These are phyloP conservation scores for Fusarium brevicatenulatum DNA, from an alignment of 2,329 filamentous ascomycete species.

Conservation along the genomic window DNA sequence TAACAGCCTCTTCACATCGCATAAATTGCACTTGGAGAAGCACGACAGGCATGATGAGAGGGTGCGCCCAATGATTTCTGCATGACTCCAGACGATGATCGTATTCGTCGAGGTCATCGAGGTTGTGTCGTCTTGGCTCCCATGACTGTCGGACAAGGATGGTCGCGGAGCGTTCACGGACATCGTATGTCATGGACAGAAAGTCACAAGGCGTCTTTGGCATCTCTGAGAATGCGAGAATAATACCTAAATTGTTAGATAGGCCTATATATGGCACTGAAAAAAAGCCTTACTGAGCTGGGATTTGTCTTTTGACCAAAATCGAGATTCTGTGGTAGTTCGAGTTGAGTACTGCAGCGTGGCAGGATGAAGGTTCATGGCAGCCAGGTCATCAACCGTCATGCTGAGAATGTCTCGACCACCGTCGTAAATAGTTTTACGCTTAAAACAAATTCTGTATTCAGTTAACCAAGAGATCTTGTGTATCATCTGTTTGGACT, in stretches of 20 bases:
- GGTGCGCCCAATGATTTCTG: constrained; percentile 57
- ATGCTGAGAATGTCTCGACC: constrained; percentile 51
- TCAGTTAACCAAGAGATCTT: neutral
- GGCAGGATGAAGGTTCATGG: constrained; percentile 52
- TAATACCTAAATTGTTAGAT: constrained; percentile 48
- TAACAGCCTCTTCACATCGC: constrained; percentile 56
- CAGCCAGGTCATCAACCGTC: constrained; percentile 48
- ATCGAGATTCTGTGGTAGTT: constrained; percentile 53
- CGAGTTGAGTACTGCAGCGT: constrained; percentile 53
- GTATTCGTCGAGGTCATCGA: constrained; percentile 58
- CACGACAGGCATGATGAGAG: constrained; percentile 57
- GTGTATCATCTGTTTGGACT: constrained; percentile 9
- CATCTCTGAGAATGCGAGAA: constrained; percentile 57
- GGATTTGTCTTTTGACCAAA: constrained; percentile 52
- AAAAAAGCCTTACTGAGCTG: constrained; percentile 45
- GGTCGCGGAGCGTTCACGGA: constrained; percentile 52
- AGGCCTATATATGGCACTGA: too few relatives aligned
- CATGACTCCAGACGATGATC: constrained; percentile 58
- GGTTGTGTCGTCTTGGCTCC: constrained; percentile 53
- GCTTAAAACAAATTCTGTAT: constrained; percentile 51
- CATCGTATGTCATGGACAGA: constrained; percentile 57
- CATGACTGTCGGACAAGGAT: constrained; percentile 57
- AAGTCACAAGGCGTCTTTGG: constrained; percentile 59
- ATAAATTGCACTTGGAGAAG: constrained; percentile 59
- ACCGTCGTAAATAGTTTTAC: constrained; percentile 46